Base-by-base conservation (phyloP, 2,329 filamentous ascomycete genomes). In the Fusarium sp. region DNA sequence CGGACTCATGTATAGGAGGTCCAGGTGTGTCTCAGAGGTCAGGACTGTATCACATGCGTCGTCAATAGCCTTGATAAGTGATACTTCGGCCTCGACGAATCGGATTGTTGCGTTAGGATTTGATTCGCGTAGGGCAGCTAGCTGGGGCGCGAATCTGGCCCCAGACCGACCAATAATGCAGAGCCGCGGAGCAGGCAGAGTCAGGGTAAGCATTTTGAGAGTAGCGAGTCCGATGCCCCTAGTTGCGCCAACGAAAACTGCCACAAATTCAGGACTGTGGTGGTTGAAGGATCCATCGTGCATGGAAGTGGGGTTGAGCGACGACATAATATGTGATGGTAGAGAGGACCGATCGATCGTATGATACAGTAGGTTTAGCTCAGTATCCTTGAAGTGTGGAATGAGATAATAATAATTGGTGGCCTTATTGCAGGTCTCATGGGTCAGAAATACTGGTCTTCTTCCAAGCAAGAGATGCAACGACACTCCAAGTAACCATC, bases 221-320 rank as follows among this genome's bases (percentile, higher is more conserved):
- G 51, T 48, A 28, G 51, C 31, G 31, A 54, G 22, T 9, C 51
- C 51, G 1, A 54, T 54, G 2, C 51, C 51, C 31, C 51, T 48
- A 8, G 51, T 54, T 6, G 40, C 51, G 1, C 51, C 51, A 33
- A 46, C 51, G 2, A 54, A 54, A 38, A 54, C 22, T 7, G 40
- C 51, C 13, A 54, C 40, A 20, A 54, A 54, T 15, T 17, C 26
- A 26, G 50, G 39, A 15, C 28, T 45, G 39, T 26, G 18, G 22
- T 54, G 39, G 22, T 28, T 39, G 45, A 33, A 33, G 31, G 31
- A 10, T 33, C 10, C 39, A 54, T 46, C 28, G 10, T 40, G n/a
- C 31, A 14, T 33, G 28, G 28, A 13, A n/a, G 38, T 18, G 4
- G 38, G 5, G n/a, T 39, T 5, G 38, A 34, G 33, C 39, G 48